phyloP scores from a whole-genome alignment of 768 basidiomycete genomes.

The Suillus spraguei region DNA sequence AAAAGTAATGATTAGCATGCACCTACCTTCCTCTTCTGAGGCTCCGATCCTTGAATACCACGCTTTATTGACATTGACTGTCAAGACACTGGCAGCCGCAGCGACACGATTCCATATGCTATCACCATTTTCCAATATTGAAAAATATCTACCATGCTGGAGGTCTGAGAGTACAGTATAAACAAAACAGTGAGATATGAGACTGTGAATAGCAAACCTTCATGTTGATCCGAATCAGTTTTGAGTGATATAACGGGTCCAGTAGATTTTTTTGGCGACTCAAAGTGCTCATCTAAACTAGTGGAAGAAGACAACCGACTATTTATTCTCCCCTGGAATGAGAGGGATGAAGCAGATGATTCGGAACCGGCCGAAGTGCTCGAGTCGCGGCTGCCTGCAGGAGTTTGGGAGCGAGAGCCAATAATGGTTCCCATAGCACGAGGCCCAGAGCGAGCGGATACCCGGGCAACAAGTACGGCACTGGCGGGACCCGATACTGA shows the following conservation, averaged over 20 bases:
- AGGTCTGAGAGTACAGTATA: background rate
- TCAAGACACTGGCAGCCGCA: conserved; percentile 51
- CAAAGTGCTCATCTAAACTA: conserved; percentile 44
- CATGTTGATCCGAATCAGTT: background rate
- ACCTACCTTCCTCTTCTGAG: conserved; percentile 48
- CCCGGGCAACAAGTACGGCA: conserved; percentile 6
- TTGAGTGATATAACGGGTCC: background rate
- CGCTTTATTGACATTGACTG: conserved; percentile 59
- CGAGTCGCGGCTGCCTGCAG: conserved; percentile 1
- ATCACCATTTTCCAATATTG: conserved; percentile 39
- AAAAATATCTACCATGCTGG: background rate
- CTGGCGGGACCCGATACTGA: conserved; percentile 15
- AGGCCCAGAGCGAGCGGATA: conserved; percentile 9
- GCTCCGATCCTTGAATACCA: conserved; percentile 49
- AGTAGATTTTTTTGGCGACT: background rate
- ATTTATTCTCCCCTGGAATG: conserved; percentile 41
- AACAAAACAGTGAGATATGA: background rate
- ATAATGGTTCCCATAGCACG: background rate
- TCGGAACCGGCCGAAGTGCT: conserved; percentile 21
- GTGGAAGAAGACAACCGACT: conserved; percentile 45
- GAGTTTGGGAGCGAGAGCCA: background rate
- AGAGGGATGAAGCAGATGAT: conserved; percentile 33
- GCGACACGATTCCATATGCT: conserved; percentile 61
- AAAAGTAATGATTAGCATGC: conserved; percentile 11
- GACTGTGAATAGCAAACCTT: background rate